Evolutionary conservation across 306 rosid genomes (phyloP), one percentile per base, ranked within the genome.

Genomic region (Cucurbita pepo): DNA sequence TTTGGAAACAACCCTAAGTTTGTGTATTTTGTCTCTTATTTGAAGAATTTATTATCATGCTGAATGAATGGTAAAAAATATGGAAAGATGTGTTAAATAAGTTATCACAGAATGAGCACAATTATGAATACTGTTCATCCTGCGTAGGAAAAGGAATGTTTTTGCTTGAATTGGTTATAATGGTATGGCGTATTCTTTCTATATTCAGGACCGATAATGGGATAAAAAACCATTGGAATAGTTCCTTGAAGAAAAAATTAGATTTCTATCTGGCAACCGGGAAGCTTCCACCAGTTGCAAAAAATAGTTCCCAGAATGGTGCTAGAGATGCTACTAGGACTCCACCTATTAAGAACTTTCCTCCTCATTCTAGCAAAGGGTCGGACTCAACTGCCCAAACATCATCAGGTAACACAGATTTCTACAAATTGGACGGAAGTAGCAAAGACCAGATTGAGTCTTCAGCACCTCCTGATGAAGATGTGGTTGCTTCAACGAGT

Each of bases 151-250:
- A 19, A 19, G 37, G 48, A 56, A 19, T 58, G 67, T 56, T 50
- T 54, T 72, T 72, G 75, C 36, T 16, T 55, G 19, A 36, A 43
- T 41, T 73, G 19, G 43, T 45, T 73, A 40, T 21, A 1, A 56
- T 13, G 43, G 7, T 21, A 38, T 56, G 14, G 54, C 30, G 3
- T 56, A 55, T 41, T 40, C 37, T 37, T 56, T 30, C 11, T 45
- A n/a, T 54, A 12, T 80, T 82, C 89, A 94, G 99, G 85, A 94
- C 99, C 71, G 99, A 94, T 72, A 94, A 94, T 80, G 97, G 96
- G 22, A 94, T 94, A 81, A 94, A 94, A 86, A 94, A 94, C 70
- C 99, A 94, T 78, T 94, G 99, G 99, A 94, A 94, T 86, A 94
- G 99, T 84, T 94, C 99, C 81, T 86, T 94, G 80, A 94, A 94